phyloP scores from a whole-genome alignment of 352 stramenopile genomes.

The Salisapilia sapeloensis region DNA sequence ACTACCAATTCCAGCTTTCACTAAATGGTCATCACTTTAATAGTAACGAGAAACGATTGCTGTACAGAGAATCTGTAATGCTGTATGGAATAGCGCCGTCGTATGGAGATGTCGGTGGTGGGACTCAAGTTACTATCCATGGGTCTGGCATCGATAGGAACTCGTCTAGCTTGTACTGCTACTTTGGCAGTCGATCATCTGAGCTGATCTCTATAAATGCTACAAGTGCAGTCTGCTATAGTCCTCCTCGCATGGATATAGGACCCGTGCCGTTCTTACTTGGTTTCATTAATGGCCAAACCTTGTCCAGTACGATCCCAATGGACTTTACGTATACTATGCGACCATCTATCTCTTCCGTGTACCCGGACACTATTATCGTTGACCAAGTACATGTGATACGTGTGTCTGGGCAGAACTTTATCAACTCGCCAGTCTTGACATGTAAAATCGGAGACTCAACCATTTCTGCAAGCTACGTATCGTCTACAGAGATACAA shows the following conservation, averaged over 20 bases:
- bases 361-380: conserved; percentile 4
- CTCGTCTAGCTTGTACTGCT: conserved; percentile 9
- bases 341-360: conserved; percentile 1
- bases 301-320: background rate
- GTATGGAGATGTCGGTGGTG: conserved; percentile 23
- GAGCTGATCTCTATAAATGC: conserved; percentile 1
- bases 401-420: conserved; percentile 11
- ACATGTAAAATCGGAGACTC: conserved; percentile 12
- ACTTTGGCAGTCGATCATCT: conserved; percentile 8
- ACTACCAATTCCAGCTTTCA: conserved; percentile 23
- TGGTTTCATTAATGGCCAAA: background rate
- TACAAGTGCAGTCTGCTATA: conserved; percentile 2
- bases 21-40: conserved; percentile 26
- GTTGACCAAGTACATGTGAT: conserved; percentile 1
- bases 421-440: conserved; percentile 19
- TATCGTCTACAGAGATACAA: conserved; percentile 10
- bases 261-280: background rate
- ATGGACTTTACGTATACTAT: background rate
- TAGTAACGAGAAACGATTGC: conserved; percentile 13
- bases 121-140: conserved; percentile 14
- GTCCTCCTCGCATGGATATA: background rate
- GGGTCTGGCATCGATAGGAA: conserved; percentile 7
- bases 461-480: conserved; percentile 8
- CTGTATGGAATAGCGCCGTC: conserved; percentile 14
- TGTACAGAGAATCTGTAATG: conserved; percentile 18